Conservation (phyloP, 163 green algal species). For the Trebouxiophyceae sp. region DNA sequence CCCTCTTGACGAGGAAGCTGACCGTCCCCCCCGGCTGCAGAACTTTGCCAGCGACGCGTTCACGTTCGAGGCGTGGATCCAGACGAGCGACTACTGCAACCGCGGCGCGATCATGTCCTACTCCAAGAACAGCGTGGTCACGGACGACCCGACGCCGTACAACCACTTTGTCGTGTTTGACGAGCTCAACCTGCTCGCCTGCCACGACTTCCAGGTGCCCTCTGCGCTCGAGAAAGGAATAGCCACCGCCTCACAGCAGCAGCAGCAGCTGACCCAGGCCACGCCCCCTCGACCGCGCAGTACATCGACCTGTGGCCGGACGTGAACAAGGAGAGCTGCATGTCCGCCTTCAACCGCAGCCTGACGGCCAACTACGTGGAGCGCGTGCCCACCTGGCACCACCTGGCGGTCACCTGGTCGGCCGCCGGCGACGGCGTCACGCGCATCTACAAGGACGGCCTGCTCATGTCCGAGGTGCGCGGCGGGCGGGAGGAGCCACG, state of each 20-base stretch:
- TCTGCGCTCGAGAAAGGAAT: too few species aligned
- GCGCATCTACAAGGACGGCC: slow-evolving; percentile 75
- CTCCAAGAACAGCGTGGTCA: slow-evolving; percentile 10
- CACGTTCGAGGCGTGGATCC: slow-evolving; percentile 86
- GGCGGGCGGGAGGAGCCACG: background rate
- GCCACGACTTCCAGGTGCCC: slow-evolving; percentile 59
- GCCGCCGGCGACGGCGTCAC: slow-evolving; percentile 48
- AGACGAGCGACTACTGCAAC: slow-evolving; percentile 74
- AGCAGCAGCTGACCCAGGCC: too few species aligned
- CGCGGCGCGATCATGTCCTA: slow-evolving; percentile 71
- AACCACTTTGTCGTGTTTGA: slow-evolving; percentile 88
- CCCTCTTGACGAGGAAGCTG: background rate
- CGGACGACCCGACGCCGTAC: slow-evolving; percentile 29
- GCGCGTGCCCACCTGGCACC: slow-evolving; percentile 62
- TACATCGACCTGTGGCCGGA: slow-evolving; percentile 55
- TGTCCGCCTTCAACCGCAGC: slow-evolving; percentile 35
- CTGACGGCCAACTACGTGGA: slow-evolving; percentile 40
- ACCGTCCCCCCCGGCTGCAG: slow-evolving; percentile 13
- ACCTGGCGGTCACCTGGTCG: slow-evolving; percentile 79
- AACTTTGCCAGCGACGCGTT: slow-evolving; percentile 56
- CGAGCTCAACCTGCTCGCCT: slow-evolving; percentile 57
- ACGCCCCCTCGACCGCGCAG: background rate
- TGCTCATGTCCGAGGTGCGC: slow-evolving; percentile 34
- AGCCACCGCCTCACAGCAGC: too few species aligned
- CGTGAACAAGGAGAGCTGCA: slow-evolving; percentile 41